Conservation (phyloP, 805 yeast genomes). For the Clavispora phyllophila region DNA sequence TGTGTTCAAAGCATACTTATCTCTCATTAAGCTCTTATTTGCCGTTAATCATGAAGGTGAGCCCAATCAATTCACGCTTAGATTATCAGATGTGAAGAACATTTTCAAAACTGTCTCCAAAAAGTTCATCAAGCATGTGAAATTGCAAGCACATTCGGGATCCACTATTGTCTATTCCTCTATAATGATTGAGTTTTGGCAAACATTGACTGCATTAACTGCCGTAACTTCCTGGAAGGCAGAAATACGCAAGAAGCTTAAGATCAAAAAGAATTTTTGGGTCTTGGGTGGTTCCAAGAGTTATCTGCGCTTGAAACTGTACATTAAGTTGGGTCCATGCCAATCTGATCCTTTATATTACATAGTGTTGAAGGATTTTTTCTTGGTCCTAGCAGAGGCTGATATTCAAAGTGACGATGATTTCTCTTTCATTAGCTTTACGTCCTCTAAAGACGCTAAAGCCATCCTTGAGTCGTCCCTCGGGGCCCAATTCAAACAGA, state of each 20-base stretch:
- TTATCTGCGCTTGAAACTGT: constrained; percentile 38
- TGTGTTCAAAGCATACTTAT: constrained; percentile 21
- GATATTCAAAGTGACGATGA: constrained; percentile 8
- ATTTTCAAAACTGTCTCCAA: constrained; percentile 40
- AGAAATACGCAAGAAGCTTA: constrained; percentile 11
- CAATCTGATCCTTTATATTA: constrained; percentile 51
- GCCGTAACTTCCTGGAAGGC: constrained; percentile 13
- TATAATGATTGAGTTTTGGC: constrained; percentile 44
- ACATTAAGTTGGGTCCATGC: constrained; percentile 50
- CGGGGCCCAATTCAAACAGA: constrained; percentile 13
- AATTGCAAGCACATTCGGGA: constrained; percentile 20
- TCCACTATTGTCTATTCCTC: constrained; percentile 39
- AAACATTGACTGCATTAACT: constrained; percentile 41
- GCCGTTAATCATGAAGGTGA: constrained; percentile 8
- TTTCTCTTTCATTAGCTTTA: constrained; percentile 17
- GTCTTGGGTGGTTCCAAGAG: constrained; percentile 38
- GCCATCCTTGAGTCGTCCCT: constrained; percentile 15
- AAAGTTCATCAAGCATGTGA: constrained; percentile 40
- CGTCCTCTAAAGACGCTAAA: constrained; percentile 16
- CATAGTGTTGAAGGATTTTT: constrained; percentile 18
- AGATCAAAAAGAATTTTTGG: constrained; percentile 52
- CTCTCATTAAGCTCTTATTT: constrained; percentile 8
- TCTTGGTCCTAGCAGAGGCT: constrained; percentile 13
- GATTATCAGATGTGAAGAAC: constrained; percentile 16
- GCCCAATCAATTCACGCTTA: constrained; percentile 12